These are phyloP conservation scores for Mucor saturninus DNA, from an alignment of 371 early-diverging fungal genomes.

Conservation along the genomic window DNA sequence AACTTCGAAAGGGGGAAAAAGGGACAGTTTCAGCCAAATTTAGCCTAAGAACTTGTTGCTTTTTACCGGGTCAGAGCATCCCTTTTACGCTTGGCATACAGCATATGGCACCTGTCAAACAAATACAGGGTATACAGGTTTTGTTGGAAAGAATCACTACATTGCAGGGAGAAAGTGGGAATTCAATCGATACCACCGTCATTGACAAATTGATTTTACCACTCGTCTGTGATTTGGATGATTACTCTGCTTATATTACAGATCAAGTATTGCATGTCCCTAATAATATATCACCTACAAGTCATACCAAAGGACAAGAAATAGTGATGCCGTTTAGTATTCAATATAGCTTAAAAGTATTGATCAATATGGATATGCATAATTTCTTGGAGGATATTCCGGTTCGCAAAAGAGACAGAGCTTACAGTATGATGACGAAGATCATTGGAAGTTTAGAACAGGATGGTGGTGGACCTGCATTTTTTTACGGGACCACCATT, in stretches of 20 bases:
- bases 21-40: conserved; percentile 27
- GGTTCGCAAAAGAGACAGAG: conserved; percentile 13
- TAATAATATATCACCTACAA: not conserved
- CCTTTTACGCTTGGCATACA: conserved; percentile 28
- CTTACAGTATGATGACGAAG: conserved; percentile 20
- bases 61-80: conserved; percentile 30
- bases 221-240: conserved; percentile 27
- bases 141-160: conserved; percentile 29
- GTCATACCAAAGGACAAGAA: too few relatives aligned
- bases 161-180: conserved; percentile 4
- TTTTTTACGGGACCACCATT: conserved; percentile 15
- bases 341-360: too few relatives aligned
- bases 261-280: not conserved
- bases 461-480: conserved; percentile 7
- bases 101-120: conserved; percentile 36
- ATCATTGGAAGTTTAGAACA: conserved; percentile 6
- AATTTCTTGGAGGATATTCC: not conserved
- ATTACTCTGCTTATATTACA: conserved; percentile 7
- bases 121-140: conserved; percentile 25
- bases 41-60: conserved; percentile 28
- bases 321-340: too few relatives aligned
- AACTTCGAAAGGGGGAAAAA: conserved; percentile 27
- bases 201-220: conserved; percentile 25
- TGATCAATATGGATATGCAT: too few relatives aligned
- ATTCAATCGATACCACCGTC: conserved; percentile 17